These are phyloP conservation scores for Theileria sp. DNA, from an alignment of 169 alveolate species.

Conservation along the genomic window DNA sequence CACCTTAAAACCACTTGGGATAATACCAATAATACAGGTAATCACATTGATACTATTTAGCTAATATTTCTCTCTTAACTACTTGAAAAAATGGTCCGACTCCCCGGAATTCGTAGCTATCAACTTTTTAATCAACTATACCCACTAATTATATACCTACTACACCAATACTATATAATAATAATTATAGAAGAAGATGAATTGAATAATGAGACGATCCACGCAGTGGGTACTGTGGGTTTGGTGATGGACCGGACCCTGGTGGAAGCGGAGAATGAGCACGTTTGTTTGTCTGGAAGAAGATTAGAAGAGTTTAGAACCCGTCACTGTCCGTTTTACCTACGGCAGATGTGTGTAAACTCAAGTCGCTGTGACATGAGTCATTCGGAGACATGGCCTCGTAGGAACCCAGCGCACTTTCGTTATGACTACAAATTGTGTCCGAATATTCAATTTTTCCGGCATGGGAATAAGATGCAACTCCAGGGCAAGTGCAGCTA, in stretches of 20 bases:
- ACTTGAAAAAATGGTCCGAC: too few species aligned
- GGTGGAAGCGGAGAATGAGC: constrained; percentile 17
- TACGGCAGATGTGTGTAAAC: constrained; percentile 47
- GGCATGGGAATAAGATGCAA: constrained; percentile 64
- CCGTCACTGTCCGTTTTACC: constrained; percentile 52
- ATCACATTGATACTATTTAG: too few species aligned
- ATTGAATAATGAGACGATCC: background rate
- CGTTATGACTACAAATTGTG: constrained; percentile 64
- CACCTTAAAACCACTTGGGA: too few species aligned
- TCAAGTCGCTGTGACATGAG: constrained; percentile 49
- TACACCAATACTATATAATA: background rate
- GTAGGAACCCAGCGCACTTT: constrained; percentile 50
- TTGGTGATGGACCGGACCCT: background rate
- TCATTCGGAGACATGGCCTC: constrained; percentile 69
- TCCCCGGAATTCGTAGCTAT: too few species aligned
- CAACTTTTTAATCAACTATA: too few species aligned
- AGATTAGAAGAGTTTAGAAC: constrained; percentile 64
- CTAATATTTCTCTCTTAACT: too few species aligned
- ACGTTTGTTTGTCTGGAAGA: constrained; percentile 47
- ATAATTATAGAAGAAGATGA: background rate
- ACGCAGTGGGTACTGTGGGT: background rate
- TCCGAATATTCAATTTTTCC: constrained; percentile 64
- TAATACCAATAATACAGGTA: too few species aligned
- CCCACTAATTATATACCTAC: too few species aligned
- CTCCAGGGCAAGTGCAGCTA: constrained; percentile 75